These are phyloP conservation scores for Claviceps cyperi DNA, from an alignment of 2,329 filamentous ascomycete genomes.

Conservation along the genomic window DNA sequence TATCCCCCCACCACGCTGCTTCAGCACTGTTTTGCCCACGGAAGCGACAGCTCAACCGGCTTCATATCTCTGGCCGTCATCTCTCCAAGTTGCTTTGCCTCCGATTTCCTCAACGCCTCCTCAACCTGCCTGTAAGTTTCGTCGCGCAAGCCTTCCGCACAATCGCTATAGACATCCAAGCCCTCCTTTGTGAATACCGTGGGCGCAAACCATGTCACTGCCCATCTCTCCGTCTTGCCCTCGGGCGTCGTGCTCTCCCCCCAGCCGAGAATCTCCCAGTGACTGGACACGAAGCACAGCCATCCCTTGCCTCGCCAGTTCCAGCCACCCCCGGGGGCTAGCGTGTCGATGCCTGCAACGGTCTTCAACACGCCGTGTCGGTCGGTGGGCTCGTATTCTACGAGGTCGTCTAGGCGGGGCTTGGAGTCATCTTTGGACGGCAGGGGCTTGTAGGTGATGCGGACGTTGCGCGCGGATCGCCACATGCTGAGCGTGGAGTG, in stretches of 20 bases:
- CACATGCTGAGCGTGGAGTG: slow-evolving; percentile 70
- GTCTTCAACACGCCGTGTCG: slow-evolving; percentile 36
- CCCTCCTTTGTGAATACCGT: slow-evolving; percentile 75
- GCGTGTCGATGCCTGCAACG: slow-evolving; percentile 51
- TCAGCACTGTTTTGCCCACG: slow-evolving; percentile 26
- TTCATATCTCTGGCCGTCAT: slow-evolving; percentile 34
- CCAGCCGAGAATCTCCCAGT: slow-evolving; percentile 74
- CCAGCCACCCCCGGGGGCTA: slow-evolving; percentile 32
- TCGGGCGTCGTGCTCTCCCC: slow-evolving; percentile 36
- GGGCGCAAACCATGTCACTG: slow-evolving; percentile 72
- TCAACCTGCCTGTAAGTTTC: slow-evolving; percentile 43
- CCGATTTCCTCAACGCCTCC: slow-evolving; percentile 29
- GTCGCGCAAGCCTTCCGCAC: slow-evolving; percentile 42
- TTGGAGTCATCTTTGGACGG: slow-evolving; percentile 22
- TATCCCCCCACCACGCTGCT: no score
- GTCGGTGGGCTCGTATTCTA: slow-evolving; percentile 49
- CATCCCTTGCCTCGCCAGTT: slow-evolving; percentile 67
- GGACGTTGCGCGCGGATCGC: slow-evolving; percentile 64
- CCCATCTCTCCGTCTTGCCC: slow-evolving; percentile 45
- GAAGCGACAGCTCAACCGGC: slow-evolving; percentile 36
- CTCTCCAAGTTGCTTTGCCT: slow-evolving; percentile 38
- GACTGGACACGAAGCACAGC: slow-evolving; percentile 55
- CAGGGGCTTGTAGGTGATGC: slow-evolving; percentile 57
- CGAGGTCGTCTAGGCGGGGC: slow-evolving; percentile 51
- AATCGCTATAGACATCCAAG: slow-evolving; percentile 61